phyloP scores from a whole-genome alignment of 768 basidiomycete genomes.

The Pilatotrama ljubarskyi region DNA sequence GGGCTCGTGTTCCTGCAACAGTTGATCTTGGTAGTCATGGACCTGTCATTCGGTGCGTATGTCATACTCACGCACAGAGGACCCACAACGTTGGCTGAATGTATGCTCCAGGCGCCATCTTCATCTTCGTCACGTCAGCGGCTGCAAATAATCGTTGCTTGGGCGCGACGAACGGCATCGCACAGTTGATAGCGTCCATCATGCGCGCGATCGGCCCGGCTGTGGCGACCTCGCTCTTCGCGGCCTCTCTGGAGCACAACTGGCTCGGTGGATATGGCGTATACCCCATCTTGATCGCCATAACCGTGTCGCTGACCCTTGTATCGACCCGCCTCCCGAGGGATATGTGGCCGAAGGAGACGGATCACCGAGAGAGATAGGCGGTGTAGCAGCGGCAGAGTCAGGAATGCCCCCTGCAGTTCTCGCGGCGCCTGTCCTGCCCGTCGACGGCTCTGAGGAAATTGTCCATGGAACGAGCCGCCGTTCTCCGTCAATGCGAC shows the following conservation, averaged over 20 bases:
- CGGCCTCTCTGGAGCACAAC: conserved; percentile 47
- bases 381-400: too few relatives aligned
- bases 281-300: conserved; percentile 28
- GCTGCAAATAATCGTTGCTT: conserved; percentile 38
- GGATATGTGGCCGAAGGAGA: conserved; percentile 24
- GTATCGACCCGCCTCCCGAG: conserved; percentile 24
- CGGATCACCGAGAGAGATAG: background rate
- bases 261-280: conserved; percentile 49
- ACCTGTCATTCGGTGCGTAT: conserved; percentile 32
- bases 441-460: too few relatives aligned
- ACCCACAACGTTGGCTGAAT: background rate
- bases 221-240: conserved; percentile 56
- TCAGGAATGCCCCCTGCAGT: too few relatives aligned
- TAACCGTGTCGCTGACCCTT: conserved; percentile 18
- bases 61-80: background rate
- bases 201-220: conserved; percentile 54
- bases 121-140: conserved; percentile 34
- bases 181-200: conserved; percentile 51
- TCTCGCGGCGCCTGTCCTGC: too few relatives aligned
- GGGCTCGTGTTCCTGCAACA: conserved; percentile 29
- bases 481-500: too few relatives aligned
- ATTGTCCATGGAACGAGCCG: too few relatives aligned
- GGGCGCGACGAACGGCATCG: conserved; percentile 55
- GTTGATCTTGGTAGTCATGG: conserved; percentile 27
- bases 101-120: conserved; percentile 24